Evolutionary conservation across 345 rosid genomes (phyloP), one percentile per base, ranked within the genome.

Genomic region (Dovyalis caffra): DNA sequence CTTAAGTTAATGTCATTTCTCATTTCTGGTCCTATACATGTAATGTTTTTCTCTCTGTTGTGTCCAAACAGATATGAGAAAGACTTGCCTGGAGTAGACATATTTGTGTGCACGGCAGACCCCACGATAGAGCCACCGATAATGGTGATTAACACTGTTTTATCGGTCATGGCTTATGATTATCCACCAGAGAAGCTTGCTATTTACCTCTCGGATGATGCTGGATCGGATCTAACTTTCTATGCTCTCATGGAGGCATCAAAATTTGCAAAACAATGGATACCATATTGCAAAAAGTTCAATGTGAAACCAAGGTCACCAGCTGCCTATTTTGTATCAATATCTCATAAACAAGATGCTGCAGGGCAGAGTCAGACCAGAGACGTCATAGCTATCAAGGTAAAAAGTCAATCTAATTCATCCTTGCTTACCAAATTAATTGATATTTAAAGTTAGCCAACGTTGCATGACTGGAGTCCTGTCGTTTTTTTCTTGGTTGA

Each of bases 71-170:
- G 86, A 51, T 69, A 35, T 18, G 82, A 74, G 67, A 71, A 79
- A 18, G 78, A 81, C 18, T 76, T 88, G 5, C 97, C 97, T 0
- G 82, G 64, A 45, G 80, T 93, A 5, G 98, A 93, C 79, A 66
- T 91, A 6, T 91, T 93, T 38, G 87, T 90, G 9, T 88, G 93
- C 90, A 91, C 93, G 21, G 94, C 93, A 11, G 90, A 89, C 64
- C 93, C 92, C 0, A 79, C 28, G 21, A 78, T 87, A n/a, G 98
- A 93, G 86, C 98, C 94, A 64, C 94, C 97, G 28, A 21, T 71
- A 51, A 33, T 93, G 90, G 97, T 88, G 80, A 76, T 88, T 0
- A 91, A 86, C 86, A 93, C 93, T 0, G 80, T 90, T 14, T 74
- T 91, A 74, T 91, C 98, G 5, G 87, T 85, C 6, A 70, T 85